These are phyloP conservation scores for Camellia lanceoleosa DNA, from an alignment of 148 eudicot species.

Conservation along the genomic window DNA sequence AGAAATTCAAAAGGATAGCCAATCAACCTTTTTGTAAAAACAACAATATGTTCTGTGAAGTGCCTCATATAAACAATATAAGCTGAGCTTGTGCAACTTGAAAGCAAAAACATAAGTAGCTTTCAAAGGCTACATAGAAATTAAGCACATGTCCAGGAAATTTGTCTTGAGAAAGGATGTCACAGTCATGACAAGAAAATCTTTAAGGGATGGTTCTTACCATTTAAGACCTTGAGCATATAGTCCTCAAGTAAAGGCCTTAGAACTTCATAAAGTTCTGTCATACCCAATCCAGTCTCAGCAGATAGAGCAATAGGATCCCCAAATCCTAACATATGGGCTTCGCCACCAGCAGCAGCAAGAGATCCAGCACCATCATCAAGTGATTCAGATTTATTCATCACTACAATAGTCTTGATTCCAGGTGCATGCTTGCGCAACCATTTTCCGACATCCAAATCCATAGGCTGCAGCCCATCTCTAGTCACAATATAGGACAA, in stretches of 20 bases:
- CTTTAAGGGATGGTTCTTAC: slow-evolving; percentile 28
- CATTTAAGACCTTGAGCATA: slow-evolving; percentile 45
- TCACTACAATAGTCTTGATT: slow-evolving; percentile 68
- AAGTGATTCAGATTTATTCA: slow-evolving; percentile 93
- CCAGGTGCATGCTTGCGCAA: slow-evolving; percentile 77
- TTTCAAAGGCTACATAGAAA: slow-evolving; percentile 13
- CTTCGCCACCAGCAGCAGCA: slow-evolving; percentile 85
- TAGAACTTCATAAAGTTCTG: slow-evolving; percentile 59
- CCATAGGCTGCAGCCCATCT: slow-evolving; percentile 96
- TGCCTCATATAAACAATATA: neutral
- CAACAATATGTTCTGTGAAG: neutral
- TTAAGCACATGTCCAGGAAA: slow-evolving; percentile 11
- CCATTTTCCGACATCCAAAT: slow-evolving; percentile 99
- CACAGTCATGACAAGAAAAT: neutral
- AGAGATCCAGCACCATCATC: slow-evolving; percentile 76
- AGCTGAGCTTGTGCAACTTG: neutral
- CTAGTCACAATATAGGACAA: slow-evolving; percentile 29
- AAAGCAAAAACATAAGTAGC: neutral
- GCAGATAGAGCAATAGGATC: slow-evolving; percentile 95
- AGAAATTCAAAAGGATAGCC: neutral
- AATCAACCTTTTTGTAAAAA: neutral
- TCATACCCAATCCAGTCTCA: slow-evolving; percentile 93
- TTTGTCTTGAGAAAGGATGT: slow-evolving; percentile 3
- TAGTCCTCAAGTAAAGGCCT: slow-evolving; percentile 69
- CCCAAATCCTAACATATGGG: slow-evolving; percentile 85